Base-by-base conservation (phyloP, 257 asterid genomes). In the Leonotis leonurus region DNA sequence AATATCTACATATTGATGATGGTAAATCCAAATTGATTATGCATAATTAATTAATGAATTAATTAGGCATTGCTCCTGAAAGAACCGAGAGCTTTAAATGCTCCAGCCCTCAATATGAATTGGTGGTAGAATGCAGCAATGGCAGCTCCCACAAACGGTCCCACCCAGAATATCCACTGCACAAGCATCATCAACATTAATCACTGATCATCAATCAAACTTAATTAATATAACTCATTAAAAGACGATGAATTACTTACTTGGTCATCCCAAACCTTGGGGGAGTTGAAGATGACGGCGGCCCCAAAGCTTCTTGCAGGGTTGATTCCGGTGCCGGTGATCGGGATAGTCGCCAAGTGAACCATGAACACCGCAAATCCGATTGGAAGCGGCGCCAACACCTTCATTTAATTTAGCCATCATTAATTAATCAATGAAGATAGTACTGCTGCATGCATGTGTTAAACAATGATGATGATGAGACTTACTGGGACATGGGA, bases 351-450 rank as follows among this genome's bases (percentile, higher is more conserved):
- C 26, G 94, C 95, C 70, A 87, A 77, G 80, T 87, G 96, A 59
- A 87, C 95, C 95, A 87, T 84, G 68, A 87, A 87, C 17, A 87
- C 95, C 10, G 95, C 95, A 53, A 87, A 87, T 16, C 96, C 96
- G 41, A 87, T 87, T 0, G 96, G 96, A 21, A 87, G 86, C 3
- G 96, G 96, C 24, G 96, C 96, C 85, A 87, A 75, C 12, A 87
- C 94, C 96, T 87, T 49, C 46, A 49, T 55, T 27, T 21, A 41
- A 35, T 1, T 35, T 8, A 35, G 3, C 40, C 1, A 39, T 2
- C 33, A 40, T 25, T 14, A 35, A 9, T 16, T 32, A n/a, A n/a
- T n/a, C n/a, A n/a, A n/a, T n/a, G n/a, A n/a, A n/a, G n/a, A n/a
- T n/a, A n/a, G n/a, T n/a, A n/a, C n/a, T n/a, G n/a, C n/a, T n/a